Conservation (phyloP, 768 basidiomycete species). For the Suillus variegatus region DNA sequence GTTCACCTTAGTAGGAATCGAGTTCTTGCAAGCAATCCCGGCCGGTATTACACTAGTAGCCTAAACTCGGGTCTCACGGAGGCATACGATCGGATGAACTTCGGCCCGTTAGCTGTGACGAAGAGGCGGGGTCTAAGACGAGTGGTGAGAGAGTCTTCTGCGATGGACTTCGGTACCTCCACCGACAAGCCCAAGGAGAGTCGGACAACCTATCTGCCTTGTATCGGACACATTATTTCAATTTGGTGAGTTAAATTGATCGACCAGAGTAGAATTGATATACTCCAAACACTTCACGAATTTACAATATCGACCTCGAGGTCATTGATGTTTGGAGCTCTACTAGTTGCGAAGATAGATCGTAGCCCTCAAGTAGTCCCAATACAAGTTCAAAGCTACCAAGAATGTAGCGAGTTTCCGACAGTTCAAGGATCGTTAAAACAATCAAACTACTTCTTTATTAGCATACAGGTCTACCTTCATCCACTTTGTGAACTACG, state of each 20-base stretch:
- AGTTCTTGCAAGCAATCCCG: background rate
- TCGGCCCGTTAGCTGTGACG: background rate
- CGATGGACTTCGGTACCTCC: background rate
- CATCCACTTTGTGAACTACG: conserved; percentile 3
- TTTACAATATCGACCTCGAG: no score
- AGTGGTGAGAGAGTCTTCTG: background rate
- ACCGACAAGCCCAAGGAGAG: background rate
- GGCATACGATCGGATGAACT: background rate
- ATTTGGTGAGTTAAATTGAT: background rate
- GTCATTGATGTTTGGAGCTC: background rate
- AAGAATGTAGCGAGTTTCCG: no score
- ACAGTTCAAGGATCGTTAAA: background rate
- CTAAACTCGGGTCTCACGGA: no score
- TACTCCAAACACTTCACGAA: background rate
- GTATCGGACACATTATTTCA: background rate
- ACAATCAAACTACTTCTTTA: conserved; percentile 2
- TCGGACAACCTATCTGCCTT: background rate
- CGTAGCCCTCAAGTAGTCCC: no score
- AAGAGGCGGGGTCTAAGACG: background rate
- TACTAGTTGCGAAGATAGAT: background rate
- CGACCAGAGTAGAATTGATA: background rate
- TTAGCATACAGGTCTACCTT: conserved; percentile 5
- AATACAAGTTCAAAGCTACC: no score
- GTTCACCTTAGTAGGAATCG: background rate
- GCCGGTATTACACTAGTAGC: background rate